A percentile compares a stretch with the other conserved stretches of the same genome.
These are phyloP conservation scores for Orobanche coerulescens DNA, from an alignment of 257 asterid species.

Conservation along the genomic window DNA sequence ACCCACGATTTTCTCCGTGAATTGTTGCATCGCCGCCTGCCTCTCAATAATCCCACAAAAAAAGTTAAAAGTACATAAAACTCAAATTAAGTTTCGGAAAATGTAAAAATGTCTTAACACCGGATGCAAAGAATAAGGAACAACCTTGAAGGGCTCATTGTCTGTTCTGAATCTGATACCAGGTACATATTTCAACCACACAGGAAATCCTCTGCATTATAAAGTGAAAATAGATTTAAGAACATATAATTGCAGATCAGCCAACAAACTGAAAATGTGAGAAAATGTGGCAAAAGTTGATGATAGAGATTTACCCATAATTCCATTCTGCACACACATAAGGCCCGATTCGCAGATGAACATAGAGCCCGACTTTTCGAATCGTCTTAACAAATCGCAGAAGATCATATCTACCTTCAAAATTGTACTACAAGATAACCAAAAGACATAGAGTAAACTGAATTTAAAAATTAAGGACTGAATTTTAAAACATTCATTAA, in stretches of 20 bases:
- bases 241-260: not conserved
- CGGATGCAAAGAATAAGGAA: slow-evolving; percentile 7
- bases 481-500: not conserved
- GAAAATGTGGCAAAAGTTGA: not conserved
- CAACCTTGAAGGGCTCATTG: slow-evolving; percentile 73
- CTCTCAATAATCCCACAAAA: not conserved
- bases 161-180: slow-evolving; percentile 69
- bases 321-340: slow-evolving; percentile 82
- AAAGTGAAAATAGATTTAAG: not conserved
- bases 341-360: slow-evolving; percentile 59
- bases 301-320: slow-evolving; percentile 39
- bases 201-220: slow-evolving; percentile 65
- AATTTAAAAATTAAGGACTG: not conserved
- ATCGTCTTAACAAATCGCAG: slow-evolving; percentile 55
- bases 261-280: not conserved
- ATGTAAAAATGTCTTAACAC: no score
- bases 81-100: not conserved
- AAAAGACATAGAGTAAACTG: not conserved
- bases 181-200: slow-evolving; percentile 68
- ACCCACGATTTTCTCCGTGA: slow-evolving; percentile 52
- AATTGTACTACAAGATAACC: slow-evolving; percentile 38
- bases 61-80: not conserved
- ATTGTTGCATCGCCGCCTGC: slow-evolving; percentile 57
- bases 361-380: slow-evolving; percentile 47
- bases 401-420: slow-evolving; percentile 62